Percentiles rank a stretch among this genome's conserved stretches.
phyloP scores from a whole-genome alignment of 1,139 yeast genomes.

The Geotrichum siamense region DNA sequence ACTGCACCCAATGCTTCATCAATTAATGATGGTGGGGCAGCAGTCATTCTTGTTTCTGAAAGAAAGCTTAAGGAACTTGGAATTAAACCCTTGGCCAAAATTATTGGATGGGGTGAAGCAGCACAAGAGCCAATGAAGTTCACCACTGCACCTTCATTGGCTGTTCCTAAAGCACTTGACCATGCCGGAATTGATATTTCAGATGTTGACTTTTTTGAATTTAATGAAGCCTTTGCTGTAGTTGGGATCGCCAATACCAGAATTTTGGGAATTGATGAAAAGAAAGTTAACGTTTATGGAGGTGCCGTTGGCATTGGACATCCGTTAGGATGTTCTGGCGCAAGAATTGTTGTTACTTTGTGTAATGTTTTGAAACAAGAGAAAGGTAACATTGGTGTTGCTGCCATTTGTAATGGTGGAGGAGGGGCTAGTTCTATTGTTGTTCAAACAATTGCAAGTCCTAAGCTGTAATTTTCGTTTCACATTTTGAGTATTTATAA shows the following conservation, averaged over 20 bases:
- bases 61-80: conserved; percentile 75
- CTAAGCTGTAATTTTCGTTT: conserved; percentile 10
- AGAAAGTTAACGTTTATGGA: conserved; percentile 87
- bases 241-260: conserved; percentile 89
- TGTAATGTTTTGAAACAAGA: conserved; percentile 67
- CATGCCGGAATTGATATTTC: conserved; percentile 61
- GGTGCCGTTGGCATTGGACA: conserved; percentile 98
- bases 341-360: conserved; percentile 85
- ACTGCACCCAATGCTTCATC: conserved; percentile 97
- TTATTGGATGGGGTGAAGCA: conserved; percentile 96
- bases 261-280: conserved; percentile 54
- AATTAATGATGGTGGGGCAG: conserved; percentile 96
- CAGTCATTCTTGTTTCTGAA: conserved; percentile 78
- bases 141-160: conserved; percentile 90
- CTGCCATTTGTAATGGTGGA: conserved; percentile 98
- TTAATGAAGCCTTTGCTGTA: conserved; percentile 95
- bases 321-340: conserved; percentile 97
- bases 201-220: conserved; percentile 75
- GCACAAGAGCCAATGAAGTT: conserved; percentile 90
- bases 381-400: conserved; percentile 79
- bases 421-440: conserved; percentile 93
- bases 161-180: conserved; percentile 90
- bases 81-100: conserved; percentile 79
- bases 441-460: conserved; percentile 41
- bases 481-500: neutral